Base-by-base conservation (phyloP, 1,284 basidiomycete genomes). In the Ustanciosporium gigantosporum region DNA sequence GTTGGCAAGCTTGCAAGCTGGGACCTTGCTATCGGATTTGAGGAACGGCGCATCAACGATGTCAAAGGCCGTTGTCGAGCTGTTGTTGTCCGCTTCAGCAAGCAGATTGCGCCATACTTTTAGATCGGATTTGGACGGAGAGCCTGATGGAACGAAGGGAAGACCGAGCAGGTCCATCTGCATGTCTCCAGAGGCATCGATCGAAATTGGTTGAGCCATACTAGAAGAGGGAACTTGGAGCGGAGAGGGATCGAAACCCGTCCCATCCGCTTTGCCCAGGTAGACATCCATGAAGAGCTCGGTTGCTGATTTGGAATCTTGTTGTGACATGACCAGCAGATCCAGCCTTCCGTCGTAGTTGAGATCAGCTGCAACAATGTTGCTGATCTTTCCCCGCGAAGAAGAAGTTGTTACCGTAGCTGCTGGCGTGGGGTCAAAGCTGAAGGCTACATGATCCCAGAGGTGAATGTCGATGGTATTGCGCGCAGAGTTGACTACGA, bases 311-410 rank as follows among this genome's bases (percentile, higher is more conserved):
- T 13, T 29, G 11, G 53, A 48, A 20, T 55, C 25, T 21, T 41
- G 41, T 22, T 60, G 53, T 0, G 68, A 64, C 88, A 96, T 92
- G 43, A 96, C 84, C 5, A 97, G 84, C 4, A 96, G 75, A 79
- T 97, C 94, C 5, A 96, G 82, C 69, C 85, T 86, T 9, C 94
- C 94, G 57, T 93, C 88, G 74, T 91, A 89, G 23, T 92, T 89
- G 75, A 89, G 93, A 79, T 98, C 94, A 17, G 89, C 89, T 0
- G 93, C 91, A 1, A 97, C 84, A 32, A 93, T 86, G 73, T 95
- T 96, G 58, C 65, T 66, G 43, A 81, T 72, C 39, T 40, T 47
- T 69, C 55, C 22, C 14, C 74, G 66, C 5, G 49, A 52, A 3
- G 41, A 11, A 5, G 66, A 38, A 14, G 60, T 59, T 44, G 71